These are phyloP conservation scores for Asterochloris sp. DNA, from an alignment of 139 green algal genomes.

Conservation along the genomic window DNA sequence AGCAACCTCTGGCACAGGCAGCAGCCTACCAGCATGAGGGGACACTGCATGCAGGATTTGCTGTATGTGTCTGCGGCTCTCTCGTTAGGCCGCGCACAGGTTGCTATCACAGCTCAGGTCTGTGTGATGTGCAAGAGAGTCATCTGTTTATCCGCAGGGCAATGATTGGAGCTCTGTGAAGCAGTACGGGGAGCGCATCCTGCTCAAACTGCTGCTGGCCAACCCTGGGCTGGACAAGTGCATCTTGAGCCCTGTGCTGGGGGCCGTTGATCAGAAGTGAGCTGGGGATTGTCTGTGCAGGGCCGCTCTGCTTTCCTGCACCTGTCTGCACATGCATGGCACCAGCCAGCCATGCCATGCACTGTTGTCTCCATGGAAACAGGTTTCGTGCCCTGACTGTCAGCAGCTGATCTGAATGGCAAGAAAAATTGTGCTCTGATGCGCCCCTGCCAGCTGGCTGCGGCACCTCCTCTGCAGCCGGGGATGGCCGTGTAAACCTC, in stretches of 20 bases:
- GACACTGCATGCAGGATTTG: background rate
- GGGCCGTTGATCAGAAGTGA: too few species aligned
- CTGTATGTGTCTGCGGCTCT: background rate
- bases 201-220: constrained; percentile 49
- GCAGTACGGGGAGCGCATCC: constrained; percentile 71
- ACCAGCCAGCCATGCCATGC: too few species aligned
- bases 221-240: constrained; percentile 22
- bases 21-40: background rate
- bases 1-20: background rate
- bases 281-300: too few species aligned
- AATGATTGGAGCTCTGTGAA: constrained; percentile 49
- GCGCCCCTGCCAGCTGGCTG: too few species aligned
- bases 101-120: background rate
- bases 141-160: constrained; percentile 1
- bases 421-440: too few species aligned
- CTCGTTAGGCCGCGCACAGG: background rate
- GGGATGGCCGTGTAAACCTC: too few species aligned
- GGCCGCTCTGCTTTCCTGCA: too few species aligned
- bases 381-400: too few species aligned
- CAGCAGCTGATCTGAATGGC: too few species aligned
- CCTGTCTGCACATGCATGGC: too few species aligned
- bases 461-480: too few species aligned
- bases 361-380: too few species aligned
- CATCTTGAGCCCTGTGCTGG: constrained; percentile 57
- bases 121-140: background rate